Percentiles rank a stretch among this genome's conserved stretches.
Conservation (phyloP, 192 early-diverging fungal species). For the Dispira simplex region DNA sequence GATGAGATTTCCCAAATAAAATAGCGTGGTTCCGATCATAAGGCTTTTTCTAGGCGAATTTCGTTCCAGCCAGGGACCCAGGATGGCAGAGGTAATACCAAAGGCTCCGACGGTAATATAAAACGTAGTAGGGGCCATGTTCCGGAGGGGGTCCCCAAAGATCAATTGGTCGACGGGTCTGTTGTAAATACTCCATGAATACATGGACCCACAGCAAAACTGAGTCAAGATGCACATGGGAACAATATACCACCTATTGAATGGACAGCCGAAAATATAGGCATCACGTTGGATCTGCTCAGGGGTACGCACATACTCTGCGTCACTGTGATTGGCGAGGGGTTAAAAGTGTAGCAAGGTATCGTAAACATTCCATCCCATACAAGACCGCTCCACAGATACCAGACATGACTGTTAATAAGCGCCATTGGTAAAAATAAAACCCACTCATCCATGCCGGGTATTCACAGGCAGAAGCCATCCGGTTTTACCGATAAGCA, state of each 20-base stretch:
- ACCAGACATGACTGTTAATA: neutral
- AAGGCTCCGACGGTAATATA: conserved; percentile 65
- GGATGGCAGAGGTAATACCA: conserved; percentile 45
- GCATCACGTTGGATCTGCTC: conserved; percentile 34
- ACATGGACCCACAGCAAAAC: conserved; percentile 56
- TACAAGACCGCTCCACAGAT: neutral
- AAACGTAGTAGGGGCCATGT: conserved; percentile 45
- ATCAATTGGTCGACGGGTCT: conserved; percentile 43
- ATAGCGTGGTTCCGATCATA: conserved; percentile 41
- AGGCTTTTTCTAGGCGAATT: conserved; percentile 52
- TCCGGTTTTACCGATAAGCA: neutral
- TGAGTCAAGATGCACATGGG: conserved; percentile 54
- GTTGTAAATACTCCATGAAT: conserved; percentile 67
- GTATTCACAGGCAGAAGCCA: neutral
- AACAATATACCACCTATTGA: conserved; percentile 52
- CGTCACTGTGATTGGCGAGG: conserved; percentile 18
- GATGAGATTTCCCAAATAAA: conserved; percentile 51
- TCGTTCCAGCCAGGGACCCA: conserved; percentile 69
- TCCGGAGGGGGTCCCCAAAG: conserved; percentile 30
- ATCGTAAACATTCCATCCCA: neutral
- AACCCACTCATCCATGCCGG: neutral
- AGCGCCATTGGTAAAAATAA: neutral
- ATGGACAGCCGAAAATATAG: conserved; percentile 27
- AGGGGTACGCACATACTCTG: conserved; percentile 39
- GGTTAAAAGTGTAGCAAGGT: neutral